Evolutionary conservation across 1,139 yeast genomes (phyloP).

Genomic region (Saccharomycopsis hybrid): DNA sequence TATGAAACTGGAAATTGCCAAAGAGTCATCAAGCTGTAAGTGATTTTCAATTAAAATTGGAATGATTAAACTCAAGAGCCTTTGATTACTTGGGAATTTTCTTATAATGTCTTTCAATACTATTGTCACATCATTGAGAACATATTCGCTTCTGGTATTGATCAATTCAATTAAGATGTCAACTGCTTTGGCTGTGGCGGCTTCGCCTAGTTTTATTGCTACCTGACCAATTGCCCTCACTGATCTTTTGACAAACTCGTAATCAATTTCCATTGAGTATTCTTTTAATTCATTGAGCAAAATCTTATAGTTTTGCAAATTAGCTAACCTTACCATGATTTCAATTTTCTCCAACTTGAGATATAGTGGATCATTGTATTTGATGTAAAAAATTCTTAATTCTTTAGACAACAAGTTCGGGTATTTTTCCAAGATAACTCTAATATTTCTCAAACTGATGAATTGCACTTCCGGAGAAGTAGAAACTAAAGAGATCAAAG

Average conservation of each 20-base stretch:
- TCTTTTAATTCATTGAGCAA: conserved; percentile 83
- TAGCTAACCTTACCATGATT: conserved; percentile 79
- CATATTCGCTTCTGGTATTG: conserved; percentile 70
- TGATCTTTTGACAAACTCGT: conserved; percentile 78
- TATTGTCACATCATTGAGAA: conserved; percentile 72
- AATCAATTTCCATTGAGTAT: conserved; percentile 90
- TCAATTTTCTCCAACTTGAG: conserved; percentile 90
- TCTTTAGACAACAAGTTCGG: conserved; percentile 77
- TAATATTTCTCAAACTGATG: conserved; percentile 86
- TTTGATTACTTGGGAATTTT: conserved; percentile 54
- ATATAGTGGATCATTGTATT: conserved; percentile 91
- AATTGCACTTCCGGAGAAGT: conserved; percentile 93
- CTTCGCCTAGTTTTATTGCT: conserved; percentile 68
- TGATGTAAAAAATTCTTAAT: conserved; percentile 84
- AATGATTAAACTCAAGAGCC: conserved; percentile 56
- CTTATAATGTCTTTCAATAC: conserved; percentile 77
- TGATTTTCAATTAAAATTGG: conserved; percentile 61
- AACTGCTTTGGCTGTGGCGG: conserved; percentile 60
- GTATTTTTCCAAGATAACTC: conserved; percentile 83
- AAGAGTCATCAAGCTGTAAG: conserved; percentile 54
- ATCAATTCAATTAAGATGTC: conserved; percentile 69
- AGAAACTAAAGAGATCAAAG: conserved; percentile 81
- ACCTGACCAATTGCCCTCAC: conserved; percentile 82
- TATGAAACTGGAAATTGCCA: conserved; percentile 67
- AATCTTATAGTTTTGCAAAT: conserved; percentile 58